Evolutionary conservation across 2,329 filamentous ascomycete species (phyloP).

Genomic region (Verticillium alfalfae): DNA sequence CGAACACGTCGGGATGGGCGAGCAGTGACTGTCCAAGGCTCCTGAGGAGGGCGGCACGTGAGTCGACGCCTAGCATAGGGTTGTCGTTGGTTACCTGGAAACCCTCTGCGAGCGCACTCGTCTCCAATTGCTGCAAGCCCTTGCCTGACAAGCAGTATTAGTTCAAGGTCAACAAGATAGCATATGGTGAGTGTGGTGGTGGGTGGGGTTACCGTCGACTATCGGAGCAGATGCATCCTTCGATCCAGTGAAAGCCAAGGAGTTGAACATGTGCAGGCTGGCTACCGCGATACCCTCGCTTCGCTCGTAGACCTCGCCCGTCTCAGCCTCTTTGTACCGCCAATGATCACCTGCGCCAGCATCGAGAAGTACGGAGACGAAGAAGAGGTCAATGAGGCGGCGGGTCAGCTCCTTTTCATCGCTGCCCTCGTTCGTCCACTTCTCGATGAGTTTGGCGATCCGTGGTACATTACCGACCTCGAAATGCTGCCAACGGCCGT

Average conservation of each 20-base stretch:
- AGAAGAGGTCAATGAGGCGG: slow-evolving; percentile 54
- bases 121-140: slow-evolving; percentile 26
- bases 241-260: slow-evolving; percentile 27
- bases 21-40: slow-evolving; percentile 35
- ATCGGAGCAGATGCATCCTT: slow-evolving; percentile 10
- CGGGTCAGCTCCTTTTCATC: slow-evolving; percentile 43
- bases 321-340: slow-evolving; percentile 34
- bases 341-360: slow-evolving; percentile 47
- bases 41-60: slow-evolving; percentile 33
- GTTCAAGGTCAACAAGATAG: too few species aligned
- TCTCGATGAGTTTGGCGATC: slow-evolving; percentile 34
- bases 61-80: slow-evolving; percentile 37
- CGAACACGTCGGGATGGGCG: slow-evolving; percentile 30
- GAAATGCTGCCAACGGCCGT: slow-evolving; percentile 60
- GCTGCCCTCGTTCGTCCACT: slow-evolving; percentile 34
- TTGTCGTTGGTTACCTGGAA: slow-evolving; percentile 40
- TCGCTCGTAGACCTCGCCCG: slow-evolving; percentile 26
- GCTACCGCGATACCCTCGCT: slow-evolving; percentile 49
- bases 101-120: slow-evolving; percentile 22
- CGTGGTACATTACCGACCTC: slow-evolving; percentile 49
- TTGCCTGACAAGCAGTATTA: slow-evolving; percentile 14
- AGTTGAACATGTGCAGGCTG: slow-evolving; percentile 41
- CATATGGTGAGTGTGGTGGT: too few species aligned
- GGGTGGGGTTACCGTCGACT: slow-evolving; percentile 26
- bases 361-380: slow-evolving; percentile 54